Percentiles rank a stretch among this genome's conserved stretches.
Evolutionary conservation across 169 alveolate species (phyloP).

Genomic region (Cryptosporidium ubiquitum): DNA sequence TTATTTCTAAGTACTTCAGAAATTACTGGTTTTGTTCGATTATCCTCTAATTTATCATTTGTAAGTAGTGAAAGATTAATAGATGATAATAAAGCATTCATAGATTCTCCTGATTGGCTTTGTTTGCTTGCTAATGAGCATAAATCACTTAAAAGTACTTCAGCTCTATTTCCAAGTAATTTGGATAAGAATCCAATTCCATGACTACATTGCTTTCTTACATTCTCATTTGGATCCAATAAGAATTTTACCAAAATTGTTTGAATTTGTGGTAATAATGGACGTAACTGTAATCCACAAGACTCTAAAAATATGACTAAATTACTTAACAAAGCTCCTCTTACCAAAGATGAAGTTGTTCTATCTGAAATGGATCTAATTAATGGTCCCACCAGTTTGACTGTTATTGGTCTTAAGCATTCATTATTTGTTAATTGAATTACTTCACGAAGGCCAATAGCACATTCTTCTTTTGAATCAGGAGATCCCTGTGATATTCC

Average conservation of each 20-base stretch:
- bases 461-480: conserved; percentile 73
- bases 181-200: conserved; percentile 65
- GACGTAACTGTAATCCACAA: conserved; percentile 77
- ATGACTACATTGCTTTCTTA: conserved; percentile 51
- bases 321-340: conserved; percentile 77
- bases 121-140: conserved; percentile 67
- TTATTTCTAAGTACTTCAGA: conserved; percentile 22
- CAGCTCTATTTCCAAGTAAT: conserved; percentile 70
- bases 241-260: conserved; percentile 80
- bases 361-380: conserved; percentile 80
- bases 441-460: conserved; percentile 69
- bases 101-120: conserved; percentile 85
- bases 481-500: conserved; percentile 40
- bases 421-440: conserved; percentile 46
- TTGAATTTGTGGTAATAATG: conserved; percentile 84
- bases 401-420: conserved; percentile 76
- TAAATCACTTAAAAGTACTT: conserved; percentile 74
- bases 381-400: conserved; percentile 81
- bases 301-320: conserved; percentile 75
- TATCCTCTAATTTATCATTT: background rate
- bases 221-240: conserved; percentile 72
- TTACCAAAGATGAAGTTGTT: conserved; percentile 74
- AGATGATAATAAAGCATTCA: conserved; percentile 89
- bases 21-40: background rate
- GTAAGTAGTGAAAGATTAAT: background rate